These are phyloP conservation scores for Claviceps sp. DNA, from an alignment of 2,329 filamentous ascomycete species.

Conservation along the genomic window DNA sequence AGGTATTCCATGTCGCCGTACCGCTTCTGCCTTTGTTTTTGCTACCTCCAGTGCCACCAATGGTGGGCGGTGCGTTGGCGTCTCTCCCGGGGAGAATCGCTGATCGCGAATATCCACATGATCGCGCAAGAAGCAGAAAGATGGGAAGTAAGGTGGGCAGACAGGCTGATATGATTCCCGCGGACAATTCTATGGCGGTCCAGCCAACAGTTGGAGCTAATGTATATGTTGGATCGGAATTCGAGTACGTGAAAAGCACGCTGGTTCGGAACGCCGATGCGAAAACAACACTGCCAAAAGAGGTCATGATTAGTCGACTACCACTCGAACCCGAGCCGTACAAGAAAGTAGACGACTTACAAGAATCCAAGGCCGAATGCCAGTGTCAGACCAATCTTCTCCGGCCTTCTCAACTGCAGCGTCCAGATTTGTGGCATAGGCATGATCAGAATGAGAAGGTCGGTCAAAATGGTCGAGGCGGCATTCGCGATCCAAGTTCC, in stretches of 20 bases:
- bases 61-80: slow-evolving; percentile 9
- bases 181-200: slow-evolving; percentile 34
- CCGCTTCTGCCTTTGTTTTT: slow-evolving; percentile 7
- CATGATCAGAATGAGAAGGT: slow-evolving; percentile 30
- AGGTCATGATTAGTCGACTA: not conserved
- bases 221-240: slow-evolving; percentile 29
- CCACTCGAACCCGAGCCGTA: not conserved
- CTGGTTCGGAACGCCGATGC: slow-evolving; percentile 33
- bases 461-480: slow-evolving; percentile 31
- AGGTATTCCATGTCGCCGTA: slow-evolving; percentile 8
- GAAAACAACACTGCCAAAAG: slow-evolving; percentile 27
- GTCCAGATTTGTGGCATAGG: slow-evolving; percentile 33
- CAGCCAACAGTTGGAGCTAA: slow-evolving; percentile 32
- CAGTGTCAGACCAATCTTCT: slow-evolving; percentile 30
- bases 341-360: slow-evolving; percentile 14
- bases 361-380: slow-evolving; percentile 32
- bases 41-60: slow-evolving; percentile 10
- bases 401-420: slow-evolving; percentile 24
- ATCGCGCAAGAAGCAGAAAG: slow-evolving; percentile 23
- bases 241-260: slow-evolving; percentile 30
- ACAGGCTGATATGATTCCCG: slow-evolving; percentile 39
- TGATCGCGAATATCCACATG: slow-evolving; percentile 25
- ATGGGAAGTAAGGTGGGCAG: slow-evolving; percentile 38
- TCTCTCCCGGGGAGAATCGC: slow-evolving; percentile 14
- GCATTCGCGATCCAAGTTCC: slow-evolving; percentile 37